These are phyloP conservation scores for Lactarius quietus DNA, from an alignment of 768 basidiomycete genomes.

Conservation along the genomic window DNA sequence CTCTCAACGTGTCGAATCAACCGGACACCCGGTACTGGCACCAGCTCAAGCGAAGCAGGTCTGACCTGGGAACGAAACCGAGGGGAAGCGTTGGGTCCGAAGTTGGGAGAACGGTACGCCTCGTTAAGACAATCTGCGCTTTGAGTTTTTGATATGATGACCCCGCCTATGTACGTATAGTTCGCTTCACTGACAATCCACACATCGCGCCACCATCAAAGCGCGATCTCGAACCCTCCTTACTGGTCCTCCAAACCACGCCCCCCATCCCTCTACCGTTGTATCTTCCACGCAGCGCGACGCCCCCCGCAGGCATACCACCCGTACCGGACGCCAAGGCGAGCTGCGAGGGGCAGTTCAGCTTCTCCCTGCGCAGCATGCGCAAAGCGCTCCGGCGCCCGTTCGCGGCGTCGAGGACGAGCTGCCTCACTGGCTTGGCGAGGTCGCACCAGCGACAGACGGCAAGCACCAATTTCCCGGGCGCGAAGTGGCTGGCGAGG, in stretches of 20 bases:
- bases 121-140: background rate
- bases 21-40: background rate
- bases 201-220: slow-evolving; percentile 61
- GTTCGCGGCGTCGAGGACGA: slow-evolving; percentile 66
- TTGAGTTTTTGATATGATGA: too few species aligned
- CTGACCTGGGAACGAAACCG: slow-evolving; percentile 51
- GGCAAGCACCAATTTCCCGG: slow-evolving; percentile 36
- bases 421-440: slow-evolving; percentile 57
- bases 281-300: slow-evolving; percentile 59
- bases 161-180: slow-evolving; percentile 36
- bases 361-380: too few species aligned
- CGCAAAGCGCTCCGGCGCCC: too few species aligned
- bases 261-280: slow-evolving; percentile 75
- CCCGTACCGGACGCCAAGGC: too few species aligned
- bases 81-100: slow-evolving; percentile 75
- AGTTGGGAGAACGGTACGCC: slow-evolving; percentile 74
- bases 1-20: slow-evolving; percentile 43
- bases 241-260: slow-evolving; percentile 48
- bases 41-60: slow-evolving; percentile 38
- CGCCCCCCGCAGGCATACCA: slow-evolving; percentile 43
- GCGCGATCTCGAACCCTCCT: slow-evolving; percentile 48
- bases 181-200: slow-evolving; percentile 66
- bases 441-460: slow-evolving; percentile 49
- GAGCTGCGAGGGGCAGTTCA: too few species aligned
- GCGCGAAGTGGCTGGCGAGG: slow-evolving; percentile 46